phyloP scores from a whole-genome alignment of 805 yeast genomes.

The Wickerhamiella dianesei region DNA sequence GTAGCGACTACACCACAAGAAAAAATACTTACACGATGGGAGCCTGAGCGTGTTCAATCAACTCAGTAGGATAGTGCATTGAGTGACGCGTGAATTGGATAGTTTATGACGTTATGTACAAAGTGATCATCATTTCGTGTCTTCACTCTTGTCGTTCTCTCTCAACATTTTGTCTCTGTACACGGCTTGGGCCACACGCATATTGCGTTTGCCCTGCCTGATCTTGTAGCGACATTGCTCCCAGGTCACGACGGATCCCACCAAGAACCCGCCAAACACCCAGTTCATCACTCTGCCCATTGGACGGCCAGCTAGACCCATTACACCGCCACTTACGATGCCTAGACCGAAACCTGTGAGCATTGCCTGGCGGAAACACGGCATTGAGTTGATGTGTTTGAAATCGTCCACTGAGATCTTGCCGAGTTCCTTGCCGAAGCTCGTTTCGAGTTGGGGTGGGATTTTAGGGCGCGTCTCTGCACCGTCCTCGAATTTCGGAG shows the following conservation, averaged over 20 bases:
- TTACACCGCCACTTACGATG: constrained; percentile 21
- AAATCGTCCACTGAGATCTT: constrained; percentile 23
- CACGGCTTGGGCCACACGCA: constrained; percentile 47
- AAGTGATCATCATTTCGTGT: no score
- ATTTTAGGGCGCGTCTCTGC: constrained; percentile 9
- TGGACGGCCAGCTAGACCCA: constrained; percentile 18
- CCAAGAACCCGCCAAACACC: constrained; percentile 64
- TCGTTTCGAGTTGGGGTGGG: constrained; percentile 12
- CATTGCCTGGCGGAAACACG: constrained; percentile 28
- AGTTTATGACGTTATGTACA: no score
- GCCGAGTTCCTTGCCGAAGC: constrained; percentile 15
- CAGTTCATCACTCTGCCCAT: constrained; percentile 52
- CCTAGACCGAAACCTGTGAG: constrained; percentile 26
- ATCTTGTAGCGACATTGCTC: constrained; percentile 76
- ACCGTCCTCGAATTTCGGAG: constrained; percentile 23
- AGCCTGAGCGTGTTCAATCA: no score
- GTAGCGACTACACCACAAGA: no score
- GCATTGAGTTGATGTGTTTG: constrained; percentile 22
- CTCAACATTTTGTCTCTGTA: constrained; percentile 9
- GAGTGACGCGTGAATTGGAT: background rate
- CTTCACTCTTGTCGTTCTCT: background rate
- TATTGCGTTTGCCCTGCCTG: constrained; percentile 49
- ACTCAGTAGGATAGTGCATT: background rate
- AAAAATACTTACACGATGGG: no score
- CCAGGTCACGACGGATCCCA: constrained; percentile 81